Base-by-base conservation (phyloP, 495 filamentous ascomycete species). In the Neurospora sp. region DNA sequence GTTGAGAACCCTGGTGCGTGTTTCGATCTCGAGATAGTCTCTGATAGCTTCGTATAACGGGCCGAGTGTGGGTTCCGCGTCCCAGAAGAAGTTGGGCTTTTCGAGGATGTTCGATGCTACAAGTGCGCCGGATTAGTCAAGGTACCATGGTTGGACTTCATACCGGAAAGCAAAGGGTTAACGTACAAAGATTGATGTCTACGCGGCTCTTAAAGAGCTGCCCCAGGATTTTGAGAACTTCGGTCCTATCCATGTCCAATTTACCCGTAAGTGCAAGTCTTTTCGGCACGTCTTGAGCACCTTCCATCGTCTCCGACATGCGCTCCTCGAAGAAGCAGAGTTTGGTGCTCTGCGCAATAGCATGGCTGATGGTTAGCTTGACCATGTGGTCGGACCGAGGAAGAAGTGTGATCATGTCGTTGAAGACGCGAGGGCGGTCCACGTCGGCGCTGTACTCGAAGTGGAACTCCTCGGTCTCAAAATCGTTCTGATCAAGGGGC, bases 81-180 rank as follows among this genome's bases (percentile, higher is more conserved):
- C 94, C 96, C 96, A 99, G 87, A 99, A 98, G 85, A 99, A 98
- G 80, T 96, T 97, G 59, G 96, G 96, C 4, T 97, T 93, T 80
- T 98, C 95, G 73, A 99, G 91, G 79, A 98, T 94, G 76, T 98
- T 99, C 16, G 93, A 97, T 71, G 96, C 93, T 97, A 71, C 44
- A 37, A 22, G 35, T 20, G 40, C 6, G 40, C 39, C 9, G 4
- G 9, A 39, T 20, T 12, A 40, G 35, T 35, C 35, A 35, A 35
- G 35, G 35, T 4, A 44, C 22, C 20, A 39, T 61, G 41, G 61
- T 75, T 71, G 80, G 35, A 20, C 16, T 45, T 39, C 20, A 1
- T 45, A 27, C 22, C 14, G 14, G 40, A 44, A 12, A 40, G 38
- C 2, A 18, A 38, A 72, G 45, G 20, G 44, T 22, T 7, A 10